Percentiles rank a stretch among this genome's conserved stretches.
Conservation (phyloP, 192 early-diverging fungal species). For the Coemansia sp. region DNA sequence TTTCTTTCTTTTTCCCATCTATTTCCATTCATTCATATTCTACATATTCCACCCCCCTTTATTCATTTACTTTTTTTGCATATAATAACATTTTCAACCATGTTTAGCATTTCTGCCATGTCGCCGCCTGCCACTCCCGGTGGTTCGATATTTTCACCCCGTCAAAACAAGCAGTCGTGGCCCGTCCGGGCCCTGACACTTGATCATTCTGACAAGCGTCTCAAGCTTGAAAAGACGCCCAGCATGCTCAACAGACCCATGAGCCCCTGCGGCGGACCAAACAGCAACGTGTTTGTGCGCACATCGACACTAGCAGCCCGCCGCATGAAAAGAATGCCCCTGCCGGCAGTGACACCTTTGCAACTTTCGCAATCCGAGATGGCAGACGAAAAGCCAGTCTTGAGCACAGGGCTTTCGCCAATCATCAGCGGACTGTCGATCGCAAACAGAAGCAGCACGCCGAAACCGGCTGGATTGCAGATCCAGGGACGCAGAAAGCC, state of each 20-base stretch:
- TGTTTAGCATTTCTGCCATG: constrained; percentile 15
- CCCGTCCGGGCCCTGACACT: constrained; percentile 2
- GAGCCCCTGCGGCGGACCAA: constrained; percentile 5
- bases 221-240: constrained; percentile 8
- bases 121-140: constrained; percentile 8
- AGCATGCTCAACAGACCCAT: neutral
- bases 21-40: neutral
- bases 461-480: constrained; percentile 2
- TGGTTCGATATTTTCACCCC: constrained; percentile 9
- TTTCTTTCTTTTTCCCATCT: neutral
- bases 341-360: constrained; percentile 13
- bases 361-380: constrained; percentile 6
- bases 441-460: constrained; percentile 11
- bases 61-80: neutral
- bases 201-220: constrained; percentile 3
- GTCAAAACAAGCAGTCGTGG: constrained; percentile 2
- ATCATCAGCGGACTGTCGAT: constrained; percentile 44
- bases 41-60: neutral
- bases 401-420: constrained; percentile 46
- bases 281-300: constrained; percentile 10
- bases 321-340: constrained; percentile 15
- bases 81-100: neutral
- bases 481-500: neutral
- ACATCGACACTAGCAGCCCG: constrained; percentile 10
- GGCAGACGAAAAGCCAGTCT: neutral